These are phyloP conservation scores for Yarrowia keelungensis DNA, from an alignment of 805 yeast species.

Conservation along the genomic window DNA sequence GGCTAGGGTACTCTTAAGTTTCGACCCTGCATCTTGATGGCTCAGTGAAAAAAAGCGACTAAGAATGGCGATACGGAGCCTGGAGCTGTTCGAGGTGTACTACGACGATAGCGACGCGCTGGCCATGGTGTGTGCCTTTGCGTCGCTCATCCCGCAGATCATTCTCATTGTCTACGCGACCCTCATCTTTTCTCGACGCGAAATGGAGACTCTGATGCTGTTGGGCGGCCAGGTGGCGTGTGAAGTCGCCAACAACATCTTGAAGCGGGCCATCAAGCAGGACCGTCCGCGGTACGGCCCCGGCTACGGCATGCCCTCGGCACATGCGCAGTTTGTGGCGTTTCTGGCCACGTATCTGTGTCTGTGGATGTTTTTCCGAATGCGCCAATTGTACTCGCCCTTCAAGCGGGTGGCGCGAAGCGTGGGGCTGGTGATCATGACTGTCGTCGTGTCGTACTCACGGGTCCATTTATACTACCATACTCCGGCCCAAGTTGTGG, in stretches of 20 bases:
- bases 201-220: slow-evolving; percentile 80
- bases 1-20: slow-evolving; percentile 2
- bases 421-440: slow-evolving; percentile 43
- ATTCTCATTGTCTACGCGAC: slow-evolving; percentile 79
- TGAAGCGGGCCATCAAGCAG: slow-evolving; percentile 69
- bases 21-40: slow-evolving; percentile 36
- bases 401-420: slow-evolving; percentile 45
- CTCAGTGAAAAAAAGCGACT: background rate
- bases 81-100: slow-evolving; percentile 85
- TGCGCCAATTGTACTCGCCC: slow-evolving; percentile 46
- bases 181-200: slow-evolving; percentile 83
- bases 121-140: slow-evolving; percentile 68
- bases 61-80: slow-evolving; percentile 39
- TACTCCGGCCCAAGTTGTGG: slow-evolving; percentile 70
- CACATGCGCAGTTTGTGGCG: slow-evolving; percentile 96
- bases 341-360: slow-evolving; percentile 59
- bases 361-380: slow-evolving; percentile 49
- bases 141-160: slow-evolving; percentile 82
- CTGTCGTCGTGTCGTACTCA: slow-evolving; percentile 64
- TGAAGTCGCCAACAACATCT: slow-evolving; percentile 71
- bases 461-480: slow-evolving; percentile 84
- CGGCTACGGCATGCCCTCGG: slow-evolving; percentile 95
- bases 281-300: slow-evolving; percentile 70
- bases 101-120: slow-evolving; percentile 72
- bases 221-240: slow-evolving; percentile 86